Percentiles rank a stretch among this genome's conserved stretches.
phyloP scores from a whole-genome alignment of 2,329 filamentous ascomycete species.

The Beauveria bassiana region DNA sequence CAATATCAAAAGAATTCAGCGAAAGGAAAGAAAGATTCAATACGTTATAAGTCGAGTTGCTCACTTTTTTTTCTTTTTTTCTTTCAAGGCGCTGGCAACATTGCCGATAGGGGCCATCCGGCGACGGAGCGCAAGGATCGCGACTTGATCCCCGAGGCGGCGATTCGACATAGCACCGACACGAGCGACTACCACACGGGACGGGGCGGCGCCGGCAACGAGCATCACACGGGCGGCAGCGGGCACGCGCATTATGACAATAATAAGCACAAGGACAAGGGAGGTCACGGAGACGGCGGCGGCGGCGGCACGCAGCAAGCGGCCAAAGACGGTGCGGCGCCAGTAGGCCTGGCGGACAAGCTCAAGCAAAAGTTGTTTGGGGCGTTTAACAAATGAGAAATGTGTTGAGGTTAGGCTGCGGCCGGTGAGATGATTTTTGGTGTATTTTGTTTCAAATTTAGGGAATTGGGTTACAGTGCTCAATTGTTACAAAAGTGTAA shows the following conservation, averaged over 20 bases:
- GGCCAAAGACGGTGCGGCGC: constrained; percentile 22
- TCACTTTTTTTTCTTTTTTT: not conserved
- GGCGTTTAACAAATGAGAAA: constrained; percentile 37
- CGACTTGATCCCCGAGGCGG: constrained; percentile 45
- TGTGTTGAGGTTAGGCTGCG: no score
- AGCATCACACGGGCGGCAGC: constrained; percentile 25
- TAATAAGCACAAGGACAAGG: constrained; percentile 17
- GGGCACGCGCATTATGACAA: constrained; percentile 9
- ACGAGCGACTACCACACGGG: constrained; percentile 48
- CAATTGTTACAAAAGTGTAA: no score
- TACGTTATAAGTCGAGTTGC: not conserved
- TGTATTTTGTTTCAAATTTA: no score
- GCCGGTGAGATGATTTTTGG: no score
- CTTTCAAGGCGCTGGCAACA: constrained; percentile 47
- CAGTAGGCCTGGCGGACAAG: constrained; percentile 45
- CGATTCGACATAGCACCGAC: constrained; percentile 40
- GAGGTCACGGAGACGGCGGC: constrained; percentile 19
- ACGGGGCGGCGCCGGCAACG: constrained; percentile 54
- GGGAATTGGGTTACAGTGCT: no score
- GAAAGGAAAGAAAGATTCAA: not conserved
- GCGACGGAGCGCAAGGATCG: constrained; percentile 37
- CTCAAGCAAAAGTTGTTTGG: constrained; percentile 49
- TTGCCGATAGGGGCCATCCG: constrained; percentile 39
- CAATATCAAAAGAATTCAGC: no score
- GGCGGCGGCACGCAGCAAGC: constrained; percentile 15